Evolutionary conservation across 106 monocot genomes (phyloP), one percentile per base, ranked within the genome.

Genomic region (Dioscorea alata): DNA sequence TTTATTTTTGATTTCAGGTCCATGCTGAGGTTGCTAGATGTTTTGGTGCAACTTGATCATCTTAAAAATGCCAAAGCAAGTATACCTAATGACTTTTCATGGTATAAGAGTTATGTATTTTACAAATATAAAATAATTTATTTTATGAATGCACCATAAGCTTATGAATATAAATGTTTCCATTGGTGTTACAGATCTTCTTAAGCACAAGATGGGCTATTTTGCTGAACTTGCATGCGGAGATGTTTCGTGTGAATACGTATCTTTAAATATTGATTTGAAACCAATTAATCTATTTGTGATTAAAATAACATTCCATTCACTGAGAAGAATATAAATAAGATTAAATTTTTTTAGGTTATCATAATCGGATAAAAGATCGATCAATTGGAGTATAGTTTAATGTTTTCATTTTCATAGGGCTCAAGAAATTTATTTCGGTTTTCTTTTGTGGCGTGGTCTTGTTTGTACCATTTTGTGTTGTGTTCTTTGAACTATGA

Each of bases 51-150:
- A 67, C 92, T 99, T 64, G 97, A 99, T 83, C 97, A 99, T 87
- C 81, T 99, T 13, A 99, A 99, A 84, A 99, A 99, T 85, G 92
- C 97, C 69, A 99, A 99, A 83, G 89, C 97, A 77, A 99, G 92
- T 72, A 99, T 99, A 85, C 97, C 97, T 33, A 99, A 99, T 85
- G 97, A 99, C 73, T 99, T 99, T 81, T 99, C 97, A 75, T 99
- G 97, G 97, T 99, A 99, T 57, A 99, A 99, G 58, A 89, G 97
- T 92, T 97, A 84, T 54, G 54, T 14, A 19, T 18, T 54, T 54
- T 16, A 54, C 54, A 54, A 54, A 54, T 54, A 19, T 18, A 18
- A 8, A 54, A 54, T 54, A 18, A 15, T 54, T 19, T 54, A 8
- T 18, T 8, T 54, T 54, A 19, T 54, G 54, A 18, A 18, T 18